A percentile compares a stretch with the other conserved stretches of the same genome.
These are phyloP conservation scores for Austroboletus festivus DNA, from an alignment of 768 basidiomycete genomes.

Conservation along the genomic window DNA sequence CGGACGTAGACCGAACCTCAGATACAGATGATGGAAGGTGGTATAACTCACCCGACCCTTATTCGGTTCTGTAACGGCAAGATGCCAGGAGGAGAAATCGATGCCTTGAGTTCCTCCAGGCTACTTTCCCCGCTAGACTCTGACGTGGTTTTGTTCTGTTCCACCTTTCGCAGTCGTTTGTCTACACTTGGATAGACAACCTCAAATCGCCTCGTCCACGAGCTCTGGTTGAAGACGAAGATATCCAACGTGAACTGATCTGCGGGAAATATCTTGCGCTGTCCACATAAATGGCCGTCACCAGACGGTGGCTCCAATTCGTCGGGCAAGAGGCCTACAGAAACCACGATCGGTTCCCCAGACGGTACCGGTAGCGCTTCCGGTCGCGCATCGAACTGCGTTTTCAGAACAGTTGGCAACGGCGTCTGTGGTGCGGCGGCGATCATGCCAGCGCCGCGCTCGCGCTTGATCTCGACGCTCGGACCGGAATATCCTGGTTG, in stretches of 20 bases:
- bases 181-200: constrained; percentile 62
- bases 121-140: constrained; percentile 15
- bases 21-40: not conserved
- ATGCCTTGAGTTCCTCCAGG: constrained; percentile 27
- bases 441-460: constrained; percentile 41
- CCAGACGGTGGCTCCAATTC: constrained; percentile 7
- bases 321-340: constrained; percentile 50
- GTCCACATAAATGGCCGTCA: constrained; percentile 11
- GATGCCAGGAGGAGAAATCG: constrained; percentile 52
- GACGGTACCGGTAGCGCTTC: constrained; percentile 11
- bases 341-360: constrained; percentile 66
- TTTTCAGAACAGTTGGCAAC: constrained; percentile 47
- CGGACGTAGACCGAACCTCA: constrained; percentile 1
- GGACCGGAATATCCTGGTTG: constrained; percentile 50
- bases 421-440: constrained; percentile 49
- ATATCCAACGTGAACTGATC: constrained; percentile 80
- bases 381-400: constrained; percentile 33
- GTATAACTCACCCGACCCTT: constrained; percentile 64
- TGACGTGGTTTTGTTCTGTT: constrained; percentile 22
- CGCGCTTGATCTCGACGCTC: constrained; percentile 66
- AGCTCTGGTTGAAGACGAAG: constrained; percentile 81
- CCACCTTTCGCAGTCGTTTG: constrained; percentile 39
- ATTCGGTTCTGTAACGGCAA: constrained; percentile 76
- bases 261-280: constrained; percentile 62
- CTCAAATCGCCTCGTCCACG: constrained; percentile 75